Evolutionary conservation across 208 protist genomes (phyloP).

Genomic region (Leishmania gerbilli): DNA sequence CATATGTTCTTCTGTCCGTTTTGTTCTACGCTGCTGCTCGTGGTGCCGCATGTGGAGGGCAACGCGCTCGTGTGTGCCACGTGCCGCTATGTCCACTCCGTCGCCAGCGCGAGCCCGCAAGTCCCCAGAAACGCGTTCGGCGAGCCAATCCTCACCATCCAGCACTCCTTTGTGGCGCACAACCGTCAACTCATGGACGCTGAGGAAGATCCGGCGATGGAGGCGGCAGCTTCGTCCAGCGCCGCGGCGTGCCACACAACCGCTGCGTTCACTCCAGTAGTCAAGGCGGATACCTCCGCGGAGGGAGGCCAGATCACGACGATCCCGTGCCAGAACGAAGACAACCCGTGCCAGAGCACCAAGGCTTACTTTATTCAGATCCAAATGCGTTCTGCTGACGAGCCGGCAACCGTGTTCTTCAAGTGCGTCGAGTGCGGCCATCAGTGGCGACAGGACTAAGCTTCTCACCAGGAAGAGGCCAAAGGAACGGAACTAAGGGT

Average conservation of each 20-base stretch:
- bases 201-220: conserved; percentile 22
- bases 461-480: not conserved
- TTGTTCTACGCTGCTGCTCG: conserved; percentile 83
- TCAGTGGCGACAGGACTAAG: conserved; percentile 91
- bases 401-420: conserved; percentile 98
- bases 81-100: conserved; percentile 67
- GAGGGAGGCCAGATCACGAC: conserved; percentile 89
- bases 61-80: conserved; percentile 71
- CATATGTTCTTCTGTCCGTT: conserved; percentile 92
- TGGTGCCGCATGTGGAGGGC: conserved; percentile 37
- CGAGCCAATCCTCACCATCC: conserved; percentile 52
- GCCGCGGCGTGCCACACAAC: not conserved
- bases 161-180: conserved; percentile 55
- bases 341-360: conserved; percentile 72
- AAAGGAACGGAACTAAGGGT: not conserved
- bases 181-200: conserved; percentile 53
- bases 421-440: conserved; percentile 94
- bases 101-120: conserved; percentile 23
- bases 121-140: conserved; percentile 57
- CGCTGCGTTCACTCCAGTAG: not conserved
- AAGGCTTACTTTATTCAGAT: conserved; percentile 95
- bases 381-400: conserved; percentile 98
- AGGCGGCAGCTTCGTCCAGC: not conserved
- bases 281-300: conserved; percentile 20
- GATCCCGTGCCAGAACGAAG: conserved; percentile 79